Base-by-base conservation (phyloP, 2,329 filamentous ascomycete genomes). In the Calcarisporium arbuscula region DNA sequence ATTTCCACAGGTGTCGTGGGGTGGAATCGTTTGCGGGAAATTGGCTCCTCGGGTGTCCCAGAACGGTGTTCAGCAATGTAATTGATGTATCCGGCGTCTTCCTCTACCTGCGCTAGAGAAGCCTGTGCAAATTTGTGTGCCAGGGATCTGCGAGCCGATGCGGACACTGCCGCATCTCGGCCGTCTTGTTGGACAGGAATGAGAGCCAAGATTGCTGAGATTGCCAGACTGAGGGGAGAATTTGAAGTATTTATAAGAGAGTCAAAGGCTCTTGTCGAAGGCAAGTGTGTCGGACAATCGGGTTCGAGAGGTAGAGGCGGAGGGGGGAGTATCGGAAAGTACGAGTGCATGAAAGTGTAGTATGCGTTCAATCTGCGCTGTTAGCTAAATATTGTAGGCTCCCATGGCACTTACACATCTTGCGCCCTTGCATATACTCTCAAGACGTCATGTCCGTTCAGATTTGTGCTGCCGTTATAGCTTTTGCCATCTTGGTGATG, bases 311-410 rank as follows among this genome's bases (percentile, higher is more conserved):
- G 14, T 17, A n/a, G 20, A 12, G 23, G 17, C 3, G 33, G 33
- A 11, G 33, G 33, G 8, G 33, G 33, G 8, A 35, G 27, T 3
- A 35, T 35, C 16, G 33, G 26, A 15, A 35, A 35, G 17, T 35
- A 35, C 15, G 27, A 19, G 22, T 35, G 33, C 3, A 35, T 29
- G 15, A 29, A 35, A 6, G 22, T 35, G 25, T 35, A 35, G 19
- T 35, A 35, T 15, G 33, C 33, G 17, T 35, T 35, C 26, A 35
- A 30, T 35, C 33, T 35, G 18, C 12, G 14, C 1, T 14, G 19
- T n/a, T n/a, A n/a, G 19, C 18, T 23, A 20, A 28, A 8, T 19
- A 14, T 4, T 26, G 16, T 20, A 12, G 8, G 17, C 9, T 28
- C 11, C n/a, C n/a, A n/a, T n/a, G n/a, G n/a, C 10, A 35, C 14